Conservation (phyloP, 495 filamentous ascomycete species). For the Pseudomonodictys pantanalensis region DNA sequence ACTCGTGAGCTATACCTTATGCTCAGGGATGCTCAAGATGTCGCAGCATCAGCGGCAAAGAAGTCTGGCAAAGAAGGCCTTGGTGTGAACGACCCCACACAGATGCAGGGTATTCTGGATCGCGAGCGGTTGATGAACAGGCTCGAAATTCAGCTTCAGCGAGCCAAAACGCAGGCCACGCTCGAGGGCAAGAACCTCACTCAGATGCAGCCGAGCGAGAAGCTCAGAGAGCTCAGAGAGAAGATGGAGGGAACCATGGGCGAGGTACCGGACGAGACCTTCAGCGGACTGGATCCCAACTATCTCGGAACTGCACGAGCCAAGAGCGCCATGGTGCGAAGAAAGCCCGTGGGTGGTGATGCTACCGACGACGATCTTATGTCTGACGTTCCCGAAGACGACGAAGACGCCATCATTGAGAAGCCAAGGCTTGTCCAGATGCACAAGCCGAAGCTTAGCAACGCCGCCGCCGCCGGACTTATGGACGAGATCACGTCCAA, state of each 20-base stretch:
- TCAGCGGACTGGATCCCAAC: slow-evolving; percentile 23
- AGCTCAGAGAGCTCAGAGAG: slow-evolving; percentile 86
- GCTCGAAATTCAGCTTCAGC: slow-evolving; percentile 88
- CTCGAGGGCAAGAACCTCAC: slow-evolving; percentile 94
- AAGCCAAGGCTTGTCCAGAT: slow-evolving; percentile 45
- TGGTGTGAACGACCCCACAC: slow-evolving; percentile 59
- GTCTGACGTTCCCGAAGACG: slow-evolving; percentile 41
- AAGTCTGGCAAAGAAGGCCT: slow-evolving; percentile 58
- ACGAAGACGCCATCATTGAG: slow-evolving; percentile 43
- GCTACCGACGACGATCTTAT: slow-evolving; percentile 38
- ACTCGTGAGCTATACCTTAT: slow-evolving; percentile 96
- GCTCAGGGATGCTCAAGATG: slow-evolving; percentile 96
- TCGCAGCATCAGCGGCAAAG: slow-evolving; percentile 62
- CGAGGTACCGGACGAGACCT: slow-evolving; percentile 45
- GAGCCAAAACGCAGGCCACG: slow-evolving; percentile 97
- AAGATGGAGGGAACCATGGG: slow-evolving; percentile 74
- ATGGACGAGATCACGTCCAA: slow-evolving; percentile 79
- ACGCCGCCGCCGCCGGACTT: slow-evolving; percentile 68
- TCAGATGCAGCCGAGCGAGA: slow-evolving; percentile 77
- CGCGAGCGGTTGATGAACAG: slow-evolving; percentile 87
- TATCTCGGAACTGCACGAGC: slow-evolving; percentile 43
- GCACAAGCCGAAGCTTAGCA: slow-evolving; percentile 70
- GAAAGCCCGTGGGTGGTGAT: slow-evolving; percentile 38
- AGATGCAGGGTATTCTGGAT: slow-evolving; percentile 90
- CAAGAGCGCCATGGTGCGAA: slow-evolving; percentile 44